Conservation (phyloP, 805 yeast species). For the Zygosaccharomyces rouxii region DNA sequence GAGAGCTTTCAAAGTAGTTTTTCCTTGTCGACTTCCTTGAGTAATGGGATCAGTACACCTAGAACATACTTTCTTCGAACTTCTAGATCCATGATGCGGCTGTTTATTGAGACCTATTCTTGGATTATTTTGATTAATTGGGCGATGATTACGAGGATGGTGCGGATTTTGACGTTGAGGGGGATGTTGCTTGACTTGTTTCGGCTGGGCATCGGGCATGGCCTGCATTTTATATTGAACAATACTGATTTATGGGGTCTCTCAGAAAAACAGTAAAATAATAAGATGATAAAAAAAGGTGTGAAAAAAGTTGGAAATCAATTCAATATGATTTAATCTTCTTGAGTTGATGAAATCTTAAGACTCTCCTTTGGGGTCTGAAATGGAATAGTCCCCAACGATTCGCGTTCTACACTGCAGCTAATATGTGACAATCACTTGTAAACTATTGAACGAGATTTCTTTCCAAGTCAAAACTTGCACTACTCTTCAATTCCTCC, state of each 20-base stretch:
- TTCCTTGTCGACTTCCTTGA: constrained; percentile 44
- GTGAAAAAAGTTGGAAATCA: neutral
- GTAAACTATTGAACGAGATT: neutral
- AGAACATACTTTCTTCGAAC: constrained; percentile 41
- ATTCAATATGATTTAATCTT: neutral
- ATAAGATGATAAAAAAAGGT: neutral
- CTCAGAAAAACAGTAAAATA: neutral
- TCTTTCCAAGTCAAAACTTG: neutral
- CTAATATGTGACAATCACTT: neutral
- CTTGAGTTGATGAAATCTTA: neutral
- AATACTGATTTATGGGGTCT: neutral
- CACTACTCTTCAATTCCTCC: neutral
- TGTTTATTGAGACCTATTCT: neutral
- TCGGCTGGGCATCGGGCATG: constrained; percentile 6
- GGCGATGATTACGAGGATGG: neutral
- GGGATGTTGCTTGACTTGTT: neutral
- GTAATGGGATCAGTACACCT: constrained; percentile 50
- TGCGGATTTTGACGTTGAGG: neutral
- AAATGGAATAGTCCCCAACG: constrained; percentile 1
- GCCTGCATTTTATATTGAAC: constrained; percentile 2
- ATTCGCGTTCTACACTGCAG: constrained; percentile 1
- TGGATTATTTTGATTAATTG: constrained; percentile 2
- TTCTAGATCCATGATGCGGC: constrained; percentile 7
- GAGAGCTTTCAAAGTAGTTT: constrained; percentile 72
- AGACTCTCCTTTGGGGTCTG: neutral